Base-by-base conservation (phyloP, 495 filamentous ascomycete species). In the Mycothermus thermophilus region DNA sequence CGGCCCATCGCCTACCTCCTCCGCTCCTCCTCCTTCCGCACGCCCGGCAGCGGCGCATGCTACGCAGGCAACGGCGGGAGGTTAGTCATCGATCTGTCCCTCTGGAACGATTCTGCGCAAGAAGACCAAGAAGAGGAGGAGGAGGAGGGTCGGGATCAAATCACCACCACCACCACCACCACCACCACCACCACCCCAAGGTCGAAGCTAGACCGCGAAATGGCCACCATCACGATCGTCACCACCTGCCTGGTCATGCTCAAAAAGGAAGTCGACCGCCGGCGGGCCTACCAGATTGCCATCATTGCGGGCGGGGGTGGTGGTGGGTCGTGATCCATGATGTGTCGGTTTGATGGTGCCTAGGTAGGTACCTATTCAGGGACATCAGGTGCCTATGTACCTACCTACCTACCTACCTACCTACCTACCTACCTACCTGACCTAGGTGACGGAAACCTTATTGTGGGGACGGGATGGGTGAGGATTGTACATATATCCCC, bases 191-290 rank as follows among this genome's bases (percentile, higher is more conserved):
- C n/a, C n/a, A n/a, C n/a, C n/a, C n/a, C n/a, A n/a, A n/a, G n/a
- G n/a, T n/a, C 32, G 2, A 37, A 52, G 34, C 45, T 27, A 24
- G 35, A 46, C n/a, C 32, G 41, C 26, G 44, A 60, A 32, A 38
- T 68, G 37, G 51, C 52, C 5, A 51, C 63, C 43, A 53, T 53
- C 8, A 30, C 72, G n/a, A 57, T 72, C 7, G 62, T 74, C 6
- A 58, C 59, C 20, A 72, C 66, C 2, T 68, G 60, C 32, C 29
- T 74, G 36, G 44, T 65, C 5, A 72, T 75, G 70, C 37, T 75
- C 39, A 73, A 75, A 66, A 62, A 59, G 37, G 71, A 76, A 56
- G 53, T 73, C 37, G 72, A 76, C 48, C 50, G 71, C 14, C 45
- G 66, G 32, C 53, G 69, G 29, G 41, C 55, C 46, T 44, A 63